Evolutionary conservation across 192 early-diverging fungal genomes (phyloP).

Genomic region (Entophlyctis luteolus): DNA sequence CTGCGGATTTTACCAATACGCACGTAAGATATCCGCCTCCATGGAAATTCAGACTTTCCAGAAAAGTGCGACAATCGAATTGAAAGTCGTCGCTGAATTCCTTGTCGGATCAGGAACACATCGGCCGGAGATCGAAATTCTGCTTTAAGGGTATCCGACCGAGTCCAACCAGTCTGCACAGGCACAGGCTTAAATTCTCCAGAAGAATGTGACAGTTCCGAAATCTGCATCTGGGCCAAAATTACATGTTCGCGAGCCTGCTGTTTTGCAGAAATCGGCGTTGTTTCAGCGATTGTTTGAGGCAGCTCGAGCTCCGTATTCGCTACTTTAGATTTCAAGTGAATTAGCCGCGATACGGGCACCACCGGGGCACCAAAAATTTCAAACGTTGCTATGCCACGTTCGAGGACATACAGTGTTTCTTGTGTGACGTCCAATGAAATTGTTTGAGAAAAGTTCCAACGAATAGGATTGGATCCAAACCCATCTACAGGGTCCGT

Average conservation of each 20-base stretch:
- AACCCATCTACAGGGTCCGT: slow-evolving; percentile 59
- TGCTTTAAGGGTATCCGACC: slow-evolving; percentile 11
- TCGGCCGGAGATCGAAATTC: slow-evolving; percentile 27
- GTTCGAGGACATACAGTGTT: slow-evolving; percentile 5
- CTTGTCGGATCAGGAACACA: slow-evolving; percentile 37
- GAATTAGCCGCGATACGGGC: slow-evolving; percentile 25
- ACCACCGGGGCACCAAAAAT: slow-evolving; percentile 28
- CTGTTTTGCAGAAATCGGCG: not conserved
- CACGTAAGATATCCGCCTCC: slow-evolving; percentile 22
- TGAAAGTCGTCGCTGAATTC: slow-evolving; percentile 34
- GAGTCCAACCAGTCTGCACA: slow-evolving; percentile 19
- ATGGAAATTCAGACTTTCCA: slow-evolving; percentile 28
- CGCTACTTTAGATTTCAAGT: not conserved
- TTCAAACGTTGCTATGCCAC: slow-evolving; percentile 33
- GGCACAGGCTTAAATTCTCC: slow-evolving; percentile 36
- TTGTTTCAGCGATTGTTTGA: not conserved
- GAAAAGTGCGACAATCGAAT: slow-evolving; percentile 29
- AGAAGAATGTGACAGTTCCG: slow-evolving; percentile 27
- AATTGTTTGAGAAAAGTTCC: slow-evolving; percentile 48
- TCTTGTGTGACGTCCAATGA: slow-evolving; percentile 27
- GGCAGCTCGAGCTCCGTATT: not conserved
- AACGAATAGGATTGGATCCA: slow-evolving; percentile 43
- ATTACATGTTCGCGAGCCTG: slow-evolving; percentile 15
- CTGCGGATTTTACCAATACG: slow-evolving; percentile 26
- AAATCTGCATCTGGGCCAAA: slow-evolving; percentile 35